Percentiles rank a stretch among this genome's conserved stretches.
Evolutionary conservation across 2,329 filamentous ascomycete genomes (phyloP).

Genomic region (Plectosphaerella plurivora): DNA sequence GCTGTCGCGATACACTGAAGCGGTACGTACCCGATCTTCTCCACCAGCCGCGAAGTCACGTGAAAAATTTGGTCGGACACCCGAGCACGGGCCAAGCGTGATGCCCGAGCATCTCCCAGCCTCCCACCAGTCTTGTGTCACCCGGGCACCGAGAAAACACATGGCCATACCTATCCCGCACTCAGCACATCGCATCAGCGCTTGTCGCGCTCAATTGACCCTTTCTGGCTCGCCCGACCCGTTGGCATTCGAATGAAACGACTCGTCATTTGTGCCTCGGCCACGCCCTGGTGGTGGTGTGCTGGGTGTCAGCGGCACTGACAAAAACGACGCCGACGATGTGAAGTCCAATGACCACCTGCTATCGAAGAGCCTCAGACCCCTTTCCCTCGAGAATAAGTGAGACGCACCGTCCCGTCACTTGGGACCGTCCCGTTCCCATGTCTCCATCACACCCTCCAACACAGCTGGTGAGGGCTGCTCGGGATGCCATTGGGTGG

Average conservation of each 20-base stretch:
- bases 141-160: not conserved
- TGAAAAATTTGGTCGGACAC: no score
- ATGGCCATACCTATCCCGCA: not conserved
- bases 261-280: not conserved
- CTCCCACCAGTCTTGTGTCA: not conserved
- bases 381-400: not conserved
- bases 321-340: not conserved
- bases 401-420: not conserved
- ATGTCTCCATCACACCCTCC: constrained; percentile 2
- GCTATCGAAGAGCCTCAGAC: not conserved
- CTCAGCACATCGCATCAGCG: not conserved
- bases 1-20: not conserved
- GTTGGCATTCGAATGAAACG: not conserved
- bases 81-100: not conserved
- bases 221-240: not conserved
- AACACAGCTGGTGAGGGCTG: not conserved
- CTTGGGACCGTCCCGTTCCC: not conserved
- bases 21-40: not conserved
- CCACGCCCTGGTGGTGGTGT: not conserved
- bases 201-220: not conserved
- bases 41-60: not conserved
- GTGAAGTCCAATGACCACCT: not conserved
- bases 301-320: not conserved
- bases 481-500: not conserved
- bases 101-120: not conserved